Evolutionary conservation across 2,329 filamentous ascomycete species (phyloP).

Genomic region (Fusarium buharicum): DNA sequence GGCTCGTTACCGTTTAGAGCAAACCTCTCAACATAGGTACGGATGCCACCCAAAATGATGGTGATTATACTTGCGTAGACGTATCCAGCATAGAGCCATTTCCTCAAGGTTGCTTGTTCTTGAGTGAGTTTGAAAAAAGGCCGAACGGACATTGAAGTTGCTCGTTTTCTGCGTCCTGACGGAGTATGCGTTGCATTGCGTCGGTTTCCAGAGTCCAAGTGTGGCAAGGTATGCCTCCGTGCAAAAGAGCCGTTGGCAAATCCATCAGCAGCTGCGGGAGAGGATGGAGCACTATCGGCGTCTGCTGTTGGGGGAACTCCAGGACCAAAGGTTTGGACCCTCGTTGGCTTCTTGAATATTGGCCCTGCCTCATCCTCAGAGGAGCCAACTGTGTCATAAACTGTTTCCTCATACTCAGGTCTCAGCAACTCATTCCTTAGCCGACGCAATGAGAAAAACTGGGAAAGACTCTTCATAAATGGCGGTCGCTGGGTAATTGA

Average conservation of each 20-base stretch:
- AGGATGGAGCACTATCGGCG: slow-evolving; percentile 30
- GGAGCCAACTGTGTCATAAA: slow-evolving; percentile 48
- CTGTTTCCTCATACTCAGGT: slow-evolving; percentile 46
- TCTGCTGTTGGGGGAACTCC: slow-evolving; percentile 16
- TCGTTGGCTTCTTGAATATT: slow-evolving; percentile 33
- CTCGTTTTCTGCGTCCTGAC: slow-evolving; percentile 72
- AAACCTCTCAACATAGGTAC: slow-evolving; percentile 72
- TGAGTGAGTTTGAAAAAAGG: slow-evolving; percentile 85
- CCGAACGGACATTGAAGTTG: slow-evolving; percentile 71
- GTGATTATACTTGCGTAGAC: slow-evolving; percentile 75
- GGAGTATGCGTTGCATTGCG: slow-evolving; percentile 65
- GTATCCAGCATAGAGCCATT: slow-evolving; percentile 85
- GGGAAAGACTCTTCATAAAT: slow-evolving; percentile 54
- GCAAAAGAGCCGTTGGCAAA: slow-evolving; percentile 37
- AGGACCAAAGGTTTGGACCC: slow-evolving; percentile 49
- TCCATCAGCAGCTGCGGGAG: slow-evolving; percentile 31
- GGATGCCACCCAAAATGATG: slow-evolving; percentile 76
- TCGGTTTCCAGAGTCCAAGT: slow-evolving; percentile 48
- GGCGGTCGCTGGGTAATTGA: slow-evolving; percentile 51
- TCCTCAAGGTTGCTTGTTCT: slow-evolving; percentile 77
- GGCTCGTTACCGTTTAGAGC: slow-evolving; percentile 81
- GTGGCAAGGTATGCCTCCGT: slow-evolving; percentile 65
- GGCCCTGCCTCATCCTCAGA: slow-evolving; percentile 48
- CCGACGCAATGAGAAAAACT: slow-evolving; percentile 58
- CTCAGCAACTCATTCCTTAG: slow-evolving; percentile 56